Conservation (phyloP, 305 asterid species). For the Caryopteris hybrid region DNA sequence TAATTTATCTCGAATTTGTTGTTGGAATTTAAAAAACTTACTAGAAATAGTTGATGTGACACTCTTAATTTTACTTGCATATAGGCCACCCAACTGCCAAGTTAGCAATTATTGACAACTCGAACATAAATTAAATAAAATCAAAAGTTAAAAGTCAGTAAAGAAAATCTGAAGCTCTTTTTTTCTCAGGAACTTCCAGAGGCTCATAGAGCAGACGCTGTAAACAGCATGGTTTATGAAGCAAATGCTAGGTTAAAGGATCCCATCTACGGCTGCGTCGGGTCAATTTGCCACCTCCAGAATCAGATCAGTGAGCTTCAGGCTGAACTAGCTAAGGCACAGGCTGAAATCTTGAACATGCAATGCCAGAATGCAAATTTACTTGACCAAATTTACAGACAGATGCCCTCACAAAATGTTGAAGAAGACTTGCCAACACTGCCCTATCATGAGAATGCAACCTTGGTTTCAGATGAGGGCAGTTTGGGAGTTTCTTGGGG, state of each 20-base stretch:
- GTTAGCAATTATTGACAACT: too few relatives aligned
- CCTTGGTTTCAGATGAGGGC: constrained; percentile 4
- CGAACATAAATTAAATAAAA: too few relatives aligned
- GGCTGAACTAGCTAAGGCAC: constrained; percentile 44
- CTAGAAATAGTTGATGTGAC: too few relatives aligned
- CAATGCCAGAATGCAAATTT: constrained; percentile 47
- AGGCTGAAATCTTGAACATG: constrained; percentile 47
- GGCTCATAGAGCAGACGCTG: constrained; percentile 56
- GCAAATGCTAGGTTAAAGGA: constrained; percentile 59
- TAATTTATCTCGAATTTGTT: too few relatives aligned
- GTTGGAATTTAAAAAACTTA: too few relatives aligned
- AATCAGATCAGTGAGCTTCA: constrained; percentile 47
- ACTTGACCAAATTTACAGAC: constrained; percentile 23
- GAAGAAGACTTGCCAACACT: neutral
- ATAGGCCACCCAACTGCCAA: too few relatives aligned
- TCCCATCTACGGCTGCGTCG: constrained; percentile 63
- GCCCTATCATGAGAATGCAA: neutral
- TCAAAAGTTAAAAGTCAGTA: too few relatives aligned
- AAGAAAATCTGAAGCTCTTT: too few relatives aligned
- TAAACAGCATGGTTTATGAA: constrained; percentile 65
- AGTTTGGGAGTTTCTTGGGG: neutral
- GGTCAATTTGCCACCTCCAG: constrained; percentile 53
- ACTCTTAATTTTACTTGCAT: too few relatives aligned
- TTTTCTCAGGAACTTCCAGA: constrained; percentile 31
- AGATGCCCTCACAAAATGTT: constrained; percentile 12